Base-by-base conservation (phyloP, 2,329 filamentous ascomycete genomes). In the Neobulgaria alba region DNA sequence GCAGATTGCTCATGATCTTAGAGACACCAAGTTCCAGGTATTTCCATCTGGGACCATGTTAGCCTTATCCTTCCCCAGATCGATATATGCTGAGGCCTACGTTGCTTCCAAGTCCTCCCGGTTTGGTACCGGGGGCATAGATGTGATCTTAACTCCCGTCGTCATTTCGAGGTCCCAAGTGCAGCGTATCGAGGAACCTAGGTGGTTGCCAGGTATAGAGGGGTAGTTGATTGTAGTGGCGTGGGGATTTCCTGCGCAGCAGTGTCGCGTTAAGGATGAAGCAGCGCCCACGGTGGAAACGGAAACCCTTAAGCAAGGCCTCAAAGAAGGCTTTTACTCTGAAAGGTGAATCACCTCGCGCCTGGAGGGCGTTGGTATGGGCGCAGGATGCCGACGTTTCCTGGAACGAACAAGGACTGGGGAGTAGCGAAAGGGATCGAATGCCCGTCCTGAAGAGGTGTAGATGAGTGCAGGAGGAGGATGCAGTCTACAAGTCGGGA, bases 1-100 rank as follows among this genome's bases (percentile, higher is more conserved):
- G 85, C 19, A 96, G 73, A 58, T 93, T 85, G 54, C 79, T 77
- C 90, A 98, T 96, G 59, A 98, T 93, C 61, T 82, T 85, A 51
- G 87, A 79, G 53, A 98, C 88, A 50, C 90, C 89, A 47, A 73
- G 73, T 63, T 95, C 82, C 38, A 98, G 73, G 63, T 94, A 96
- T 43, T 73, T 71, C 92, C 92, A 98, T 67, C 86, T 93, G 54
- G 38, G 29, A 14, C 18, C 34, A n/a, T 33, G 39, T 50, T 36
- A 53, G 48, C 36, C 35, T 33, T 5, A 8, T 10, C 7, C 16
- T 19, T 23, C 29, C 18, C 15, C 18, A 33, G 14, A 30, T 33
- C 29, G 9, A 26, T 21, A 20, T 19, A n/a, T n/a, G n/a, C n/a
- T n/a, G 19, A 33, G 30, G 36, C 75, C 65, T 62, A 79, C 75